Percentiles rank a stretch among this genome's conserved stretches.
These are phyloP conservation scores for Dimocarpus longan DNA, from an alignment of 345 rosid genomes.

Conservation along the genomic window DNA sequence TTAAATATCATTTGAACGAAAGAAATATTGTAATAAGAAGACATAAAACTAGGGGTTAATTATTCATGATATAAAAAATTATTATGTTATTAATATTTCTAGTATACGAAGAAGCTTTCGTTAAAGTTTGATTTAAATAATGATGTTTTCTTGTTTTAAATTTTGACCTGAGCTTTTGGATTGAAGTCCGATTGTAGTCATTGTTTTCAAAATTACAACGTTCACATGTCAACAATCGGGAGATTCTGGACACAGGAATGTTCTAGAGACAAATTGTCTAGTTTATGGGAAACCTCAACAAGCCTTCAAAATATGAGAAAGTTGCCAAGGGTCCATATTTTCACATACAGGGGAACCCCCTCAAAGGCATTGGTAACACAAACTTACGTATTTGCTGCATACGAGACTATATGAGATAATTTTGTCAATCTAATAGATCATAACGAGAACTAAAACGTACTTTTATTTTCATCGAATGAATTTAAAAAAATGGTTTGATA, in stretches of 20 bases:
- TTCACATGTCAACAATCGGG: neutral
- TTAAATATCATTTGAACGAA: neutral
- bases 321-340: neutral
- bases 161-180: too few relatives aligned
- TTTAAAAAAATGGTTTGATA: neutral
- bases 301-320: neutral
- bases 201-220: too few relatives aligned
- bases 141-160: too few relatives aligned
- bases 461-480: neutral
- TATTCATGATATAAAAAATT: too few relatives aligned
- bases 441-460: neutral
- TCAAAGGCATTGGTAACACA: conserved; percentile 9
- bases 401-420: neutral
- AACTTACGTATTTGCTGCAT: neutral
- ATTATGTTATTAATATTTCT: too few relatives aligned
- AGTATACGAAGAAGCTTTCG: too few relatives aligned
- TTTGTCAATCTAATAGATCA: conserved; percentile 1
- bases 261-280: neutral
- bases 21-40: neutral
- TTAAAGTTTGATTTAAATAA: too few relatives aligned
- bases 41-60: neutral
- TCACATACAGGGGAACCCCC: neutral
- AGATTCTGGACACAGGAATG: neutral
- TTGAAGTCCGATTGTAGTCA: too few relatives aligned
- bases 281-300: conserved; percentile 10